Evolutionary conservation across 78 protist genomes (phyloP).

Genomic region (Dictyostelium capitatum): DNA sequence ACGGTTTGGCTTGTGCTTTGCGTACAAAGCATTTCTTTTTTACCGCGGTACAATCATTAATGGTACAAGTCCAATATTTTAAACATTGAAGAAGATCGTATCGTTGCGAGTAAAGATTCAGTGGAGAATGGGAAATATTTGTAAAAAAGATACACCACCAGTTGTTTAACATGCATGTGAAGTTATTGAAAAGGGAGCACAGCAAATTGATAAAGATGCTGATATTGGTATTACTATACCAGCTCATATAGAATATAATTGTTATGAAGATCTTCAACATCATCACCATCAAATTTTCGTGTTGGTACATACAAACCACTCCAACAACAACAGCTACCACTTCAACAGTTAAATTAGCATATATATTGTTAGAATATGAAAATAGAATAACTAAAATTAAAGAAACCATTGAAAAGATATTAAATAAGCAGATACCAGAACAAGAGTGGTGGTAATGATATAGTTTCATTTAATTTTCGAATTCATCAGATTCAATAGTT

Average conservation of each 20-base stretch:
- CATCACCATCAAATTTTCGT: constrained; percentile 34
- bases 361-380: constrained; percentile 11
- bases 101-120: constrained; percentile 16
- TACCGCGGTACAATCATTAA: too few relatives aligned
- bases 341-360: background rate
- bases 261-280: constrained; percentile 50
- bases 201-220: constrained; percentile 53
- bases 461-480: background rate
- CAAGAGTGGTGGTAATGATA: background rate
- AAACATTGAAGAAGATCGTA: constrained; percentile 84
- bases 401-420: constrained; percentile 11
- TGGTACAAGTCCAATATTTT: too few relatives aligned
- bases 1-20: too few relatives aligned
- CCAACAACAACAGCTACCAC: background rate
- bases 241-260: constrained; percentile 42
- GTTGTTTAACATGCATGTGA: constrained; percentile 45
- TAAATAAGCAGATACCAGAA: background rate
- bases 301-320: constrained; percentile 61
- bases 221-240: constrained; percentile 75
- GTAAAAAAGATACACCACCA: constrained; percentile 58
- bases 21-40: too few relatives aligned
- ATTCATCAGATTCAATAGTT: background rate
- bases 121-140: constrained; percentile 29
- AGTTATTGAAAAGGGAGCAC: constrained; percentile 36
- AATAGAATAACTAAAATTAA: background rate